Percentiles rank a stretch among this genome's conserved stretches.
These are phyloP conservation scores for Candida patagonica DNA, from an alignment of 805 yeast species.

Conservation along the genomic window DNA sequence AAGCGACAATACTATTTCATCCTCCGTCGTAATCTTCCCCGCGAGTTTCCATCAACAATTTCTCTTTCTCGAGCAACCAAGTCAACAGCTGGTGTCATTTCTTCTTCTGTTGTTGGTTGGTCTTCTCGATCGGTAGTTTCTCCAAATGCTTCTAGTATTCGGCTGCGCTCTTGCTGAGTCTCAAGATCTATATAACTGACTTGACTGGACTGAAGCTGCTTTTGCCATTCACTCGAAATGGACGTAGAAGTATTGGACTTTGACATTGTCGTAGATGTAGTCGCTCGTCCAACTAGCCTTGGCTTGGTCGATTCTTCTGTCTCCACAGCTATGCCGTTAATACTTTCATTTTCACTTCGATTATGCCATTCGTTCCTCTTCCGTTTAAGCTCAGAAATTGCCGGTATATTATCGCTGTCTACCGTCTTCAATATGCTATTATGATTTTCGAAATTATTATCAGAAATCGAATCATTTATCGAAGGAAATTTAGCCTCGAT, in stretches of 20 bases:
- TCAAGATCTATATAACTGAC: conserved; percentile 21
- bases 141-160: conserved; percentile 16
- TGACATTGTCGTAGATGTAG: neutral
- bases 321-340: neutral
- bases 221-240: too few relatives aligned
- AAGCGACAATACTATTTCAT: too few relatives aligned
- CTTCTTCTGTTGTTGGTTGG: conserved; percentile 7
- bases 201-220: conserved; percentile 8
- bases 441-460: neutral
- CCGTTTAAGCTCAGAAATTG: neutral
- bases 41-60: neutral
- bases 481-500: neutral
- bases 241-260: conserved; percentile 1
- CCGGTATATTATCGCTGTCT: neutral
- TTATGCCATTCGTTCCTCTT: neutral
- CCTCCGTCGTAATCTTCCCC: too few relatives aligned
- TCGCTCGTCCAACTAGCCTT: conserved; percentile 8
- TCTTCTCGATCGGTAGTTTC: conserved; percentile 11
- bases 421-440: neutral
- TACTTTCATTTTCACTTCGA: neutral
- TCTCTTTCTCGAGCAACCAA: conserved; percentile 1
- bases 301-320: neutral
- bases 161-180: conserved; percentile 13
- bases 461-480: neutral
- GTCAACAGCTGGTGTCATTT: conserved; percentile 17